phyloP scores from a whole-genome alignment of 2,329 filamentous ascomycete species.

The Stromatinia cepivora region DNA sequence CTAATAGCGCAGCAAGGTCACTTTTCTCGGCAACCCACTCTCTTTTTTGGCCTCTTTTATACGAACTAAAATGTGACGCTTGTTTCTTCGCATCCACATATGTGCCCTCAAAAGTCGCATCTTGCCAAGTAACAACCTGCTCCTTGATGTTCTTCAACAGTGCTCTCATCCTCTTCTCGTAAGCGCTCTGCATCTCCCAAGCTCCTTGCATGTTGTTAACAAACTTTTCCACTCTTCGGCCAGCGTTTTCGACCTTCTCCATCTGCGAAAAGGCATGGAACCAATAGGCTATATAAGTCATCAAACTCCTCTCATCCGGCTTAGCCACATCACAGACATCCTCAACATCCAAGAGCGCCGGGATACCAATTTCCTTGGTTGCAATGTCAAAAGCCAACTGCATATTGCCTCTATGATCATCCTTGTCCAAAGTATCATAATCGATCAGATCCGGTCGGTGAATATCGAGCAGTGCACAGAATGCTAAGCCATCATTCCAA shows the following conservation, averaged over 20 bases:
- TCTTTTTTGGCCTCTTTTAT: slow-evolving; percentile 88
- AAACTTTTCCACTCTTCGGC: slow-evolving; percentile 95
- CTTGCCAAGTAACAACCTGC: slow-evolving; percentile 75
- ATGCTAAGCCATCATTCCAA: slow-evolving; percentile 97
- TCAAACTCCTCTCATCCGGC: slow-evolving; percentile 92
- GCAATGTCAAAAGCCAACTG: slow-evolving; percentile 96
- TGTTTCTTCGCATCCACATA: slow-evolving; percentile 92
- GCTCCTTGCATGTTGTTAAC: slow-evolving; percentile 98
- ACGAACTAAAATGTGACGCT: slow-evolving; percentile 75
- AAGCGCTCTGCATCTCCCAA: slow-evolving; percentile 99
- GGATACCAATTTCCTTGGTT: slow-evolving; percentile 93
- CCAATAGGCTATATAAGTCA: slow-evolving; percentile 99
- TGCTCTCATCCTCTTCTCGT: slow-evolving; percentile 85
- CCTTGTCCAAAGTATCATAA: slow-evolving; percentile 92
- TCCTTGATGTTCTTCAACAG: slow-evolving; percentile 72
- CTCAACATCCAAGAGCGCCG: slow-evolving; percentile 91
- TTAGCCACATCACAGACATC: slow-evolving; percentile 96
- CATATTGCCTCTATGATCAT: slow-evolving; percentile 95
- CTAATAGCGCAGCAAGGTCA: slow-evolving; percentile 85
- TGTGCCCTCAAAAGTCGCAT: slow-evolving; percentile 82
- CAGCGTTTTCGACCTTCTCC: slow-evolving; percentile 97
- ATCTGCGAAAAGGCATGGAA: slow-evolving; percentile 99
- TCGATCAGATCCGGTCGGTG: slow-evolving; percentile 97
- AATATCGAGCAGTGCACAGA: slow-evolving; percentile 94
- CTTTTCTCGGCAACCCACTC: slow-evolving; percentile 98